Evolutionary conservation across 176 grass and related monocot genomes (phyloP).

Genomic region (Rhynchospora pubera): DNA sequence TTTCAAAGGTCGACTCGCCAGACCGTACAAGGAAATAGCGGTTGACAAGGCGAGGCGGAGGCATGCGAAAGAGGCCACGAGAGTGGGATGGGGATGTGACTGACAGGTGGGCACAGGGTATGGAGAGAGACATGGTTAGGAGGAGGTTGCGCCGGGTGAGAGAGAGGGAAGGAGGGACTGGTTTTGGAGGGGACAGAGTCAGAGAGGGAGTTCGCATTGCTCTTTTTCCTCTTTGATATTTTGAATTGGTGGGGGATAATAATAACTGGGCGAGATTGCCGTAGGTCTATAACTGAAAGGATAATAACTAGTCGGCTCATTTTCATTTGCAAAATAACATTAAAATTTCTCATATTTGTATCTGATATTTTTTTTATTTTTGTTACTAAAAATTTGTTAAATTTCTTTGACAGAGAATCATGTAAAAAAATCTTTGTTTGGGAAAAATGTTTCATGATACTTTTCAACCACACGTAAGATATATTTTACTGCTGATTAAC

Average conservation of each 20-base stretch:
- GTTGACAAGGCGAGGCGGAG: slow-evolving; percentile 57
- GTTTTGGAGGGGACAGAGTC: neutral
- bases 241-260: neutral
- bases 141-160: slow-evolving; percentile 40
- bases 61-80: slow-evolving; percentile 91
- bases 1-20: slow-evolving; percentile 79
- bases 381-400: neutral
- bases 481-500: too few species aligned
- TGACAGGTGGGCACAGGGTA: slow-evolving; percentile 17
- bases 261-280: too few species aligned
- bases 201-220: neutral
- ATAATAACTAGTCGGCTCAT: neutral
- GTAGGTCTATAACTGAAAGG: neutral
- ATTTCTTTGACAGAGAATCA: neutral
- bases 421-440: too few species aligned
- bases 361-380: neutral
- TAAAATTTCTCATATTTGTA: neutral
- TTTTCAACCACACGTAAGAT: too few species aligned
- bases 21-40: slow-evolving; percentile 91
- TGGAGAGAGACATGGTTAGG: slow-evolving; percentile 28
- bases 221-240: neutral
- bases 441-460: too few species aligned
- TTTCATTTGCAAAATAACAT: neutral
- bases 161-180: neutral
- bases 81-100: slow-evolving; percentile 29